Base-by-base conservation (phyloP, 2,329 filamentous ascomycete genomes). In the Sphaerulina vaccinii region DNA sequence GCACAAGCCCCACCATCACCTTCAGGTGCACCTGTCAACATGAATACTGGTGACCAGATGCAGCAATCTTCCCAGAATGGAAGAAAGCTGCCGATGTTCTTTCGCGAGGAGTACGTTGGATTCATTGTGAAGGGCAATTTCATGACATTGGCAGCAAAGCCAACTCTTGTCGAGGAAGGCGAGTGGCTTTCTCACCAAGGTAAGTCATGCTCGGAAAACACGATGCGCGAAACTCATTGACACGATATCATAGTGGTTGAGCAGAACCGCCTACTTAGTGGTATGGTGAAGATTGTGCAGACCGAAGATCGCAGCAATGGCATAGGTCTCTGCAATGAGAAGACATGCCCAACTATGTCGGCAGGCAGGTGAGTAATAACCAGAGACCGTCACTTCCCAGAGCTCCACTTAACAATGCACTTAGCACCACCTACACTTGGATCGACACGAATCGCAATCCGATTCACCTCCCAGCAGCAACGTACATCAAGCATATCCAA, bases 61-160 rank as follows among this genome's bases (percentile, higher is more conserved):
- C 60, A 63, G 23, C 67, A 70, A 51, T 66, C 66, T 52, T 65
- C 66, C 57, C 61, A 67, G 52, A 61, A 61, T n/a, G 16, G 49
- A 38, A 43, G 41, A 35, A 59, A 54, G 36, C 44, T 36, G 35
- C 88, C 88, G 13, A 74, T 88, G 55, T 90, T 88, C 83, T 82
- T 90, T 65, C 86, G 88, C 65, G 80, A 86, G 50, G 75, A 83
- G 56, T 87, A 88, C 68, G 85, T 87, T 49, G 88, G 86, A 68
- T 84, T 95, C 66, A 95, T 96, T 60, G 91, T 96, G 66, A 95
- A 92, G 76, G 92, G 92, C 54, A 97, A 96, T 75, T 96, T 97
- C 69, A 90, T 96, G 86, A 96, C 92, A 9, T 75, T 97, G 54
- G 95, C 91, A 65, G 90, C 90, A 43, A 87, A 91, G 67, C 92